These are phyloP conservation scores for Jamesozyma jinghongensis DNA, from an alignment of 805 yeast genomes.

Conservation along the genomic window DNA sequence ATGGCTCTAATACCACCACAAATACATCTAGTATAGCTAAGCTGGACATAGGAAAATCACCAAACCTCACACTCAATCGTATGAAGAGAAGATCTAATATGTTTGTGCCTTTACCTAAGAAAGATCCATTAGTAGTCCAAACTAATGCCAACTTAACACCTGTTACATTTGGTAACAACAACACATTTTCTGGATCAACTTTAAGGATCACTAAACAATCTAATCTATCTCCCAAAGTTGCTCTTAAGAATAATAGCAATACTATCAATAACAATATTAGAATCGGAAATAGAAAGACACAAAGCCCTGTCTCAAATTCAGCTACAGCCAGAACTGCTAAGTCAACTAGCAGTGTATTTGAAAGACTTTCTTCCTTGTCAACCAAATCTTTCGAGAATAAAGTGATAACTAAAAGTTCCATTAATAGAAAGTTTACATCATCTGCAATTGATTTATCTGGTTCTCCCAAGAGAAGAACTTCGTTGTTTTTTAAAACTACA, in stretches of 20 bases:
- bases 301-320: constrained; percentile 3
- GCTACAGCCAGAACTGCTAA: neutral
- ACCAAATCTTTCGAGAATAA: constrained; percentile 29
- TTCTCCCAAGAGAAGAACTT: constrained; percentile 21
- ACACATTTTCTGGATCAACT: constrained; percentile 5
- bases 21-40: neutral
- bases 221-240: constrained; percentile 5
- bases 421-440: constrained; percentile 8
- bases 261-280: neutral
- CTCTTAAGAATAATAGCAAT: neutral
- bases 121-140: constrained; percentile 26
- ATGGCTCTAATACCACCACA: neutral
- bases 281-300: neutral
- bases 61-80: constrained; percentile 4
- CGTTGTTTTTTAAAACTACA: neutral
- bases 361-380: constrained; percentile 22
- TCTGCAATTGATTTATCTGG: constrained; percentile 24
- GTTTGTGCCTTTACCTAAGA: constrained; percentile 30
- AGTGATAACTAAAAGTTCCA: constrained; percentile 7
- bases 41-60: neutral
- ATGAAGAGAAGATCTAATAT: constrained; percentile 25
- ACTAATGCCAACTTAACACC: neutral
- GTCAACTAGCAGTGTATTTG: constrained; percentile 21
- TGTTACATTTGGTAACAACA: neutral
- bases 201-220: neutral